Evolutionary conservation across 2,329 filamentous ascomycete genomes (phyloP).

Genomic region (Pestalotiopsis sp.): DNA sequence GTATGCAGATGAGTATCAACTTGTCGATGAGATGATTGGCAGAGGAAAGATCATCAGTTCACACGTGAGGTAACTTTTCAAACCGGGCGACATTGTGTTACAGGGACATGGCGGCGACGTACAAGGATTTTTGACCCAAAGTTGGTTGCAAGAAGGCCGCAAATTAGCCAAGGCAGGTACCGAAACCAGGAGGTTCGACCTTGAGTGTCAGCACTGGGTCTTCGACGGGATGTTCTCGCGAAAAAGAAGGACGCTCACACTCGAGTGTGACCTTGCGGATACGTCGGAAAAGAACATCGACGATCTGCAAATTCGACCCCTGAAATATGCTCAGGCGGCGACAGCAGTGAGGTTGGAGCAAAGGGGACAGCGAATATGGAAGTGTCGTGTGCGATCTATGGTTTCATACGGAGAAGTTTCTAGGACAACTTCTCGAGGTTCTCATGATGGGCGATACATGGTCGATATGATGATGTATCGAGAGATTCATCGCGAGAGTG

Average conservation of each 20-base stretch:
- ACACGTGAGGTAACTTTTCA: not conserved
- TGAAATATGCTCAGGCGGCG: not conserved
- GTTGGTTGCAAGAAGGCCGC: not conserved
- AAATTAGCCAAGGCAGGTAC: not conserved
- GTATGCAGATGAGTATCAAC: not conserved
- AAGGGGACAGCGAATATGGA: not conserved
- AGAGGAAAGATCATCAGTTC: not conserved
- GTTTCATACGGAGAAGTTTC: not conserved
- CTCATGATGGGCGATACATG: not conserved
- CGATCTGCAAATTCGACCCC: not conserved
- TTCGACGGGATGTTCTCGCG: not conserved
- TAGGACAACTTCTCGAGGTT: not conserved
- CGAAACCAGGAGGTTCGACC: not conserved
- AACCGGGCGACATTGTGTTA: not conserved
- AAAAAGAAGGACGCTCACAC: not conserved
- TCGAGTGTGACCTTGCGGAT: not conserved
- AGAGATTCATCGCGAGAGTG: not conserved
- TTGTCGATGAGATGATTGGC: not conserved
- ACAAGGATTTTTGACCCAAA: not conserved
- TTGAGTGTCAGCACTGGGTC: not conserved
- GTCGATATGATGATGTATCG: not conserved
- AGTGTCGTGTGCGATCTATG: not conserved
- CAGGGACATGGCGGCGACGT: not conserved
- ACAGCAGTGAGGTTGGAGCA: not conserved
- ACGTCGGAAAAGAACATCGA: not conserved